phyloP scores from a whole-genome alignment of 2,329 filamentous ascomycete species.

The Trichoderma aggressivum region DNA sequence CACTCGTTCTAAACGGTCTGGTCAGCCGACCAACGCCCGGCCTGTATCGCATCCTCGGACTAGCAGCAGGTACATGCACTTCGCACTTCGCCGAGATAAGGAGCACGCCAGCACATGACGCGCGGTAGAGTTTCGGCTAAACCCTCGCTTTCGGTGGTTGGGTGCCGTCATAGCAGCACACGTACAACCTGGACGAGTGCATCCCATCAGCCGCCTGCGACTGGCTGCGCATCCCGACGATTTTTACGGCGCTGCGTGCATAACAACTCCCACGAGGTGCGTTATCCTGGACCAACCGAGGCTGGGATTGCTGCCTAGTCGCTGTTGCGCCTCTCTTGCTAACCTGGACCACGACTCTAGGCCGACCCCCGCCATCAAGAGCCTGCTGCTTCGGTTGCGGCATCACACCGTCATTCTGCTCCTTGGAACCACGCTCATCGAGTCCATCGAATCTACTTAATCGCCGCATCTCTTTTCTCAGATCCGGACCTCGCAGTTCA shows the following conservation, averaged over 20 bases:
- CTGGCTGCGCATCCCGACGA: conserved; percentile 17
- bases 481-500: background rate
- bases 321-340: background rate
- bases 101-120: conserved; percentile 13
- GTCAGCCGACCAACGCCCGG: conserved; percentile 5
- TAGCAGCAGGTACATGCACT: background rate
- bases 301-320: conserved; percentile 11
- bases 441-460: background rate
- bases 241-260: background rate
- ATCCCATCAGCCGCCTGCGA: conserved; percentile 17
- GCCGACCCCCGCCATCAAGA: conserved; percentile 18
- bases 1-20: background rate
- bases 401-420: conserved; percentile 19
- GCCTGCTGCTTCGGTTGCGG: conserved; percentile 13
- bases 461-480: background rate
- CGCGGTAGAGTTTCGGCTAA: conserved; percentile 18
- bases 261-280: background rate
- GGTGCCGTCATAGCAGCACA: conserved; percentile 20
- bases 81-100: background rate
- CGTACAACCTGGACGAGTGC: conserved; percentile 12
- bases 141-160: background rate
- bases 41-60: background rate
- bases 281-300: background rate
- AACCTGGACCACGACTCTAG: conserved; percentile 6
- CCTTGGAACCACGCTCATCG: background rate